Evolutionary conservation across 768 basidiomycete genomes (phyloP).

Genomic region (Mycena belliarum): DNA sequence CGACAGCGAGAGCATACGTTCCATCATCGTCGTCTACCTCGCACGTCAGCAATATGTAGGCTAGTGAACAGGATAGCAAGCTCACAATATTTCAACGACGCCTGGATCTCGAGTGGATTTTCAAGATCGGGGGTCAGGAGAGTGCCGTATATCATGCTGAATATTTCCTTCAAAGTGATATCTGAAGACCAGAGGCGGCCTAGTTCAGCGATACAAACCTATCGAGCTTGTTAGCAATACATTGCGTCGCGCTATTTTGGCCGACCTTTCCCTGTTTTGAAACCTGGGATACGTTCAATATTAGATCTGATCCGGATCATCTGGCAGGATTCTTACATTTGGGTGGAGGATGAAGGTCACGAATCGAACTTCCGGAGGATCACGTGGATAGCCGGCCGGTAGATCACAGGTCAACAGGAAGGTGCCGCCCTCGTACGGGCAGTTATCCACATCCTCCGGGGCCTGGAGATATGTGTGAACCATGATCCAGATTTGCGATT

Average conservation of each 20-base stretch:
- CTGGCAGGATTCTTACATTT: slow-evolving; percentile 22
- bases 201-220: slow-evolving; percentile 33
- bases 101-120: slow-evolving; percentile 32
- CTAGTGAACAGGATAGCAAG: not conserved
- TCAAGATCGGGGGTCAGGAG: slow-evolving; percentile 31
- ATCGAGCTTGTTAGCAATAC: no score
- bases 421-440: slow-evolving; percentile 29
- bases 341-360: slow-evolving; percentile 33
- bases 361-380: slow-evolving; percentile 31
- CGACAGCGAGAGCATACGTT: slow-evolving; percentile 30
- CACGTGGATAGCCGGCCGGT: slow-evolving; percentile 29
- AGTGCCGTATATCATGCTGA: slow-evolving; percentile 28
- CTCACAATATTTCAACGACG: slow-evolving; percentile 33
- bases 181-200: slow-evolving; percentile 33
- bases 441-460: slow-evolving; percentile 25
- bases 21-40: slow-evolving; percentile 31
- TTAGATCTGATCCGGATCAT: no score
- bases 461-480: no score
- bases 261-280: slow-evolving; percentile 34
- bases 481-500: no score
- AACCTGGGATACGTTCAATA: slow-evolving; percentile 25
- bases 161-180: slow-evolving; percentile 28
- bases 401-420: slow-evolving; percentile 30
- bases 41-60: not conserved
- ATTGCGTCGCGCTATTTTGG: no score